A percentile compares a stretch with the other conserved stretches of the same genome.
Evolutionary conservation across 768 basidiomycete species (phyloP).

Genomic region (Chiua virens): DNA sequence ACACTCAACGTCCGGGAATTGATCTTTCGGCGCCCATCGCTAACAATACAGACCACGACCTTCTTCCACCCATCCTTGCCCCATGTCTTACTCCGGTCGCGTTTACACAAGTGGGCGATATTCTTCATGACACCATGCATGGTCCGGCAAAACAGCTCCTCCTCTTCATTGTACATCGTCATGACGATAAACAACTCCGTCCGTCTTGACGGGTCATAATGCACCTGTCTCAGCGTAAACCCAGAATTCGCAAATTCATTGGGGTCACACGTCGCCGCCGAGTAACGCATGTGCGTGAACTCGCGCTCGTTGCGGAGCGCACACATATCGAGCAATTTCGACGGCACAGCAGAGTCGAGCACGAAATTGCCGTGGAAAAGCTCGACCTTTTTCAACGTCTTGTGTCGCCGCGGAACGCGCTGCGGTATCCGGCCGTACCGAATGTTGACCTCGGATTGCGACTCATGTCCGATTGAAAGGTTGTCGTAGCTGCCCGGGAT

Average conservation of each 20-base stretch:
- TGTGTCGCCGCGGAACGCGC: slow-evolving; percentile 83
- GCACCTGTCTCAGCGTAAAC: slow-evolving; percentile 87
- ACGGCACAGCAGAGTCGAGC: slow-evolving; percentile 84
- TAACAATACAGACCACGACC: slow-evolving; percentile 91
- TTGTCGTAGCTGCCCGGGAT: slow-evolving; percentile 45
- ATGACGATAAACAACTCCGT: slow-evolving; percentile 97
- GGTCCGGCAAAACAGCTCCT: slow-evolving; percentile 85
- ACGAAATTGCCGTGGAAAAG: slow-evolving; percentile 94
- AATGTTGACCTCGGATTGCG: slow-evolving; percentile 54
- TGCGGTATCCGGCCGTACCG: slow-evolving; percentile 91
- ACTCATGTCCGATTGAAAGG: slow-evolving; percentile 31
- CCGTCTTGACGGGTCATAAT: slow-evolving; percentile 86
- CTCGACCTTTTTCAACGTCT: slow-evolving; percentile 93
- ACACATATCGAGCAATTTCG: slow-evolving; percentile 88
- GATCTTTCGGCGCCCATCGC: slow-evolving; percentile 83
- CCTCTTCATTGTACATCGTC: slow-evolving; percentile 98
- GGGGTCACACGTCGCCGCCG: slow-evolving; percentile 94
- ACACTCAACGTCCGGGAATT: slow-evolving; percentile 81
- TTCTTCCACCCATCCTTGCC: slow-evolving; percentile 99
- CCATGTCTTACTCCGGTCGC: slow-evolving; percentile 91
- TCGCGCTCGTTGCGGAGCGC: slow-evolving; percentile 77
- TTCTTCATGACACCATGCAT: slow-evolving; percentile 98
- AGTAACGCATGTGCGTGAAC: slow-evolving; percentile 95
- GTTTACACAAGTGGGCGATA: slow-evolving; percentile 81
- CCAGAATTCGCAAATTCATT: slow-evolving; percentile 82